Evolutionary conservation across 1,139 yeast species (phyloP).

Genomic region (Taiozyma sp.): DNA sequence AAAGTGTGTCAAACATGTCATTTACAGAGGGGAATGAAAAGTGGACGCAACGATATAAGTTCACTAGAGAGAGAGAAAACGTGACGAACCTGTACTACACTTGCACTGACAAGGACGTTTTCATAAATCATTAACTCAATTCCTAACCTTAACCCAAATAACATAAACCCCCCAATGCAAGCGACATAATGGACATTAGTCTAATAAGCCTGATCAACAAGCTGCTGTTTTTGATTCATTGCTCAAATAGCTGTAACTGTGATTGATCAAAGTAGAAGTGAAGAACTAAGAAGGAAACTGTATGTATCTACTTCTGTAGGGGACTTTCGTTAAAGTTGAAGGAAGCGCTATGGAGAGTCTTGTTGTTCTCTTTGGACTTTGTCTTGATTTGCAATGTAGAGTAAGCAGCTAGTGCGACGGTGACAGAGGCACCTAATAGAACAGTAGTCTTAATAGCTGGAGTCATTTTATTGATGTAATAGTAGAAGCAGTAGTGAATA

Average conservation of each 20-base stretch:
- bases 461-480: background rate
- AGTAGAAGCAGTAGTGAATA: background rate
- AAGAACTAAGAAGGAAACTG: background rate
- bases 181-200: background rate
- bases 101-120: background rate
- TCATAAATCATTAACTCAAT: background rate
- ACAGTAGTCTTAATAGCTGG: background rate
- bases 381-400: slow-evolving; percentile 16
- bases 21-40: too few species aligned
- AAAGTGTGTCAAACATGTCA: too few species aligned
- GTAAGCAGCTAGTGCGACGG: slow-evolving; percentile 16
- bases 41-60: too few species aligned
- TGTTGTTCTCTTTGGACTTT: slow-evolving; percentile 20
- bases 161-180: background rate
- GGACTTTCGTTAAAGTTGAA: background rate
- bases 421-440: background rate
- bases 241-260: background rate
- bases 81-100: background rate
- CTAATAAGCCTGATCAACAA: background rate
- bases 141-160: background rate
- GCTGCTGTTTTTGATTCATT: background rate
- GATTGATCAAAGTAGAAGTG: background rate
- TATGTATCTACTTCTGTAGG: background rate
- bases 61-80: background rate
- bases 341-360: background rate